Evolutionary conservation across 331 rosid genomes (phyloP), one percentile per base, ranked within the genome.

Genomic region (Cydonia oblonga): DNA sequence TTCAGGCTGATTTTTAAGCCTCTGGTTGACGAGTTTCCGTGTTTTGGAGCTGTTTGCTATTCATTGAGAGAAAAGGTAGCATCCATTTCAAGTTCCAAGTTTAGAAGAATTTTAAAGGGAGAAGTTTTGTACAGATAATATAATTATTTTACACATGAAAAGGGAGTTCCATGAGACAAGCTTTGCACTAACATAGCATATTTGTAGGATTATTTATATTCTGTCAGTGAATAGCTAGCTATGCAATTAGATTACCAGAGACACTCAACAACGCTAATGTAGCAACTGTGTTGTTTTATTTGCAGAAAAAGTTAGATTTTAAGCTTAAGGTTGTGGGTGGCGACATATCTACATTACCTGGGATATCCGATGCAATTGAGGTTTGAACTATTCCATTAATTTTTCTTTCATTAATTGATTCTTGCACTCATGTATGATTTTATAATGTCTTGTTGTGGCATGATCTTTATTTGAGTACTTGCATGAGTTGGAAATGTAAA

Each of bases 1-100:
- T 95, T 95, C 84, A 89, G 98, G 86, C 71, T 95, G 82, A 89
- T 95, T 72, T 93, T 95, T 80, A 95, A 87, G 89, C 98, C 98
- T 15, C 80, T 91, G 35, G 97, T 95, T 57, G 83, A 89, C 1
- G 97, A 89, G 82, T 87, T 95, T 75, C 98, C 97, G 3, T 92
- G 98, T 69, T 95, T 95, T 83, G 98, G 97, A 78, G 98, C 98
- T 70, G 77, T 95, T 81, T 75, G 96, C 82, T 95, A 81, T 84
- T 95, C 98, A 75, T 76, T 95, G 72, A 84, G 90, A 73, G 86
- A 95, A 72, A 95, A 95, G 98, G 98, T 89, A 64, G 6, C 33
- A 19, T 73, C 71, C 79, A 13, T 74, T 79, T 68, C 71, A 58
- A 53, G 40, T 23, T n/a, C 42, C 14, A 25, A 24, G 13, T 71